These are phyloP conservation scores for Malassezia obtusa DNA, from an alignment of 1,284 basidiomycete species.

Conservation along the genomic window DNA sequence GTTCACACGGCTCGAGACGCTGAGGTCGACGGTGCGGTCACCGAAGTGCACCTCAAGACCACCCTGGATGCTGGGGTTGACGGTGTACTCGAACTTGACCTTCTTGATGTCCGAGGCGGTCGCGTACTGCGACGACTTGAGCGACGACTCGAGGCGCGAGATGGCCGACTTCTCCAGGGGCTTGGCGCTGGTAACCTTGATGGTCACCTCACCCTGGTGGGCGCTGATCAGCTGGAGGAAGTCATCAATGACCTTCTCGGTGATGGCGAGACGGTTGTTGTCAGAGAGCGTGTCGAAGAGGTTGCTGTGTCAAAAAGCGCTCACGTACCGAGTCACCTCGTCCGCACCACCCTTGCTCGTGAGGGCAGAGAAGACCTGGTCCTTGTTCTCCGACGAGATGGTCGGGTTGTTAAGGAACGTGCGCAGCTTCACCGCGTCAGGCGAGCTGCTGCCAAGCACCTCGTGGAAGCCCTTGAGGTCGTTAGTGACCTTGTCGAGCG, in stretches of 20 bases:
- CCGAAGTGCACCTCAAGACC: slow-evolving; percentile 93
- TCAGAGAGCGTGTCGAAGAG: slow-evolving; percentile 80
- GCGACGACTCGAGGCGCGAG: slow-evolving; percentile 41
- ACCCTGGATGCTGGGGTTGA: slow-evolving; percentile 44
- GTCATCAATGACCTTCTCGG: slow-evolving; percentile 75
- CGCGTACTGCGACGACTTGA: slow-evolving; percentile 42
- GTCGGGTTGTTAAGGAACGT: slow-evolving; percentile 79
- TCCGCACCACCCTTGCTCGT: slow-evolving; percentile 49
- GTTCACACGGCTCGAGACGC: slow-evolving; percentile 81
- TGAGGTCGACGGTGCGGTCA: slow-evolving; percentile 93
- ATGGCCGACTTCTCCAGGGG: slow-evolving; percentile 41
- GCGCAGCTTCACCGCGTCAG: slow-evolving; percentile 55
- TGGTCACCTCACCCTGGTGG: slow-evolving; percentile 85
- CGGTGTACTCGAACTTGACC: slow-evolving; percentile 44
- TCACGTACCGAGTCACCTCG: slow-evolving; percentile 41
- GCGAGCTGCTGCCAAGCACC: slow-evolving; percentile 28
- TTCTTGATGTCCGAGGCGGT: slow-evolving; percentile 35
- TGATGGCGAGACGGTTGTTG: slow-evolving; percentile 80
- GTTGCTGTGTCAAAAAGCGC: slow-evolving; percentile 53
- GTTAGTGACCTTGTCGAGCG: slow-evolving; percentile 48
- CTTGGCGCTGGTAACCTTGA: slow-evolving; percentile 65
- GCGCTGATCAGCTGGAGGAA: slow-evolving; percentile 81
- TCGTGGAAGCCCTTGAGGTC: slow-evolving; percentile 58
- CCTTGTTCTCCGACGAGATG: slow-evolving; percentile 67
- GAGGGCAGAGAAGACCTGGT: slow-evolving; percentile 61